Percentiles rank a stretch among this genome's conserved stretches.
Evolutionary conservation across 139 green algal species (phyloP).

Genomic region (Nannochloris sp.): DNA sequence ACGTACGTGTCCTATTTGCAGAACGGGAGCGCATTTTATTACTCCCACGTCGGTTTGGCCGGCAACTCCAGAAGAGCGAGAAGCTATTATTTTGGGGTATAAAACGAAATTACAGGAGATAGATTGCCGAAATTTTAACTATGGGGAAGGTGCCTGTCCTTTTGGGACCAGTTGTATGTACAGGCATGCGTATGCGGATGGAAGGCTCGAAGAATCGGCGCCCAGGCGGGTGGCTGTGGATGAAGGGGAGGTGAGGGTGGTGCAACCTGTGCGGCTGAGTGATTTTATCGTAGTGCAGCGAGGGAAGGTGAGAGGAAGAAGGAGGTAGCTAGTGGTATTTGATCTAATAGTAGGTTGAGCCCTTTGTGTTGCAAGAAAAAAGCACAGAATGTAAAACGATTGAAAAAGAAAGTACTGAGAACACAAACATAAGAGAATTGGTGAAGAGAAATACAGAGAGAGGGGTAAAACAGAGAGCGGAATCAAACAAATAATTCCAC

Average conservation of each 20-base stretch:
- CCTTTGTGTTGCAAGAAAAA: too few species aligned
- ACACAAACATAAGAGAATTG: too few species aligned
- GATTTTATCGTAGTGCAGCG: constrained; percentile 20
- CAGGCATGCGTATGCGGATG: constrained; percentile 58
- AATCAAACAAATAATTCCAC: too few species aligned
- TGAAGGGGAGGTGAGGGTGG: constrained; percentile 15
- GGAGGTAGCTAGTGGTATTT: background rate
- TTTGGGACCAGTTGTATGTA: constrained; percentile 85
- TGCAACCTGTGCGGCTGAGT: constrained; percentile 22
- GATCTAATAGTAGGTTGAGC: too few species aligned
- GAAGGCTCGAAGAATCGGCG: constrained; percentile 23
- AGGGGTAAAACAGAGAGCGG: too few species aligned
- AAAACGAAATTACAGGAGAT: constrained; percentile 38
- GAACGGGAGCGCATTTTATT: constrained; percentile 54
- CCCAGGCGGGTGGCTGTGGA: constrained; percentile 18
- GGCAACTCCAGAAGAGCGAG: constrained; percentile 43
- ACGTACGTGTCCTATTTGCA: constrained; percentile 70
- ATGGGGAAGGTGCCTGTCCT: constrained; percentile 51
- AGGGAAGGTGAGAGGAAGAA: background rate
- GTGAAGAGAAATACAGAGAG: too few species aligned
- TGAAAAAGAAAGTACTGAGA: too few species aligned
- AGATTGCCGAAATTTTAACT: constrained; percentile 56
- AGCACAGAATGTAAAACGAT: too few species aligned
- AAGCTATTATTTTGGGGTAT: constrained; percentile 48
- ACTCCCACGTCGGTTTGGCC: constrained; percentile 63